These are phyloP conservation scores for Monosporascus sp. DNA, from an alignment of 2,329 filamentous ascomycete genomes.

Conservation along the genomic window DNA sequence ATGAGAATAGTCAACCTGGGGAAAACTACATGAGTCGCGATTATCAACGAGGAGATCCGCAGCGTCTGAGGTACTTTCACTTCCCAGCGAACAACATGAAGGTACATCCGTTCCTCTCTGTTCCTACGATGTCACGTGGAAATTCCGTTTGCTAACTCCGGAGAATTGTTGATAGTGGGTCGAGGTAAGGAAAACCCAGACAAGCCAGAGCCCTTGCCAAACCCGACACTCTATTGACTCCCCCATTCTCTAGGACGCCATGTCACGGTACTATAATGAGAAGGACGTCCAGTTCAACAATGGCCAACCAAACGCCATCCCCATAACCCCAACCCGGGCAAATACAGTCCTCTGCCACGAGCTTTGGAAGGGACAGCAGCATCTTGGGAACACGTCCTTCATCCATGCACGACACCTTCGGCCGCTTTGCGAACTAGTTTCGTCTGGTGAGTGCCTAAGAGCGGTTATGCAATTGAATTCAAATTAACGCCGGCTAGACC, in stretches of 20 bases:
- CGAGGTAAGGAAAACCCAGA: constrained; percentile 14
- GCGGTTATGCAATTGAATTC: no score
- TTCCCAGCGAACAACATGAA: constrained; percentile 30
- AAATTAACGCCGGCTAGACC: no score
- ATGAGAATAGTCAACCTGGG: no score
- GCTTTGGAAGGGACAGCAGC: constrained; percentile 32
- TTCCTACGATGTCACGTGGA: no score
- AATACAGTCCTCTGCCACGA: constrained; percentile 24
- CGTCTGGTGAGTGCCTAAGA: constrained; percentile 16
- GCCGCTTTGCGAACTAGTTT: constrained; percentile 28
- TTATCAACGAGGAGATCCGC: no score
- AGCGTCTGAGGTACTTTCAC: constrained; percentile 20
- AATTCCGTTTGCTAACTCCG: no score
- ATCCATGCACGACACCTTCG: constrained; percentile 32
- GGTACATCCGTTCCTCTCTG: constrained; percentile 12
- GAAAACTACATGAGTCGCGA: no score
- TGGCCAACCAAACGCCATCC: no score
- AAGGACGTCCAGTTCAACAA: no score
- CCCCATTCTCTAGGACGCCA: constrained; percentile 16
- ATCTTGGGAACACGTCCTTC: constrained; percentile 12
- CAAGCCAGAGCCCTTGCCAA: neutral
- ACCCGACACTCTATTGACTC: no score
- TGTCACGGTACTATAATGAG: constrained; percentile 25
- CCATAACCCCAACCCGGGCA: constrained; percentile 3
- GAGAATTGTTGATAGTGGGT: constrained; percentile 16